Percentiles rank a stretch among this genome's conserved stretches.
phyloP scores from a whole-genome alignment of 2,329 filamentous ascomycete species.

The Pseudopyrenochaeta lycopersici region DNA sequence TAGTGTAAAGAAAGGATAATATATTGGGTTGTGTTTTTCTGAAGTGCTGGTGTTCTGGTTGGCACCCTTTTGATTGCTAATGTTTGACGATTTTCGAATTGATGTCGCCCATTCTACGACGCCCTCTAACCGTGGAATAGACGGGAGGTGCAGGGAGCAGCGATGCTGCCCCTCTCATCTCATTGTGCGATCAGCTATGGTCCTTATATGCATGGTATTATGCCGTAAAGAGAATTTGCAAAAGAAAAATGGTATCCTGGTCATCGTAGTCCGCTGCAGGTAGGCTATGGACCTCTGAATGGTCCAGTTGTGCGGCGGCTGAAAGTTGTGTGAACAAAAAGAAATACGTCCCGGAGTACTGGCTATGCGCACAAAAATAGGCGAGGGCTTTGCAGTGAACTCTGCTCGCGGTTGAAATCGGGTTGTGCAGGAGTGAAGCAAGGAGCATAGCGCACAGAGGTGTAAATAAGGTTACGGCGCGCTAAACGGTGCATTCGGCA shows the following conservation, averaged over 20 bases:
- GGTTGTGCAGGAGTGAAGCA: neutral
- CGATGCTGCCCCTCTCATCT: too few species aligned
- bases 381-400: neutral
- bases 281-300: neutral
- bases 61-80: too few species aligned
- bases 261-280: neutral
- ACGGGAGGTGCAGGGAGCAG: too few species aligned
- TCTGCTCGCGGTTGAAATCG: constrained; percentile 1
- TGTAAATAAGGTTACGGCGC: constrained; percentile 23
- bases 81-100: too few species aligned
- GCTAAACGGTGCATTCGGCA: constrained; percentile 14
- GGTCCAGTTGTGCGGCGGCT: neutral
- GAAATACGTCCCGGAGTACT: neutral
- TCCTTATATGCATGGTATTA: neutral
- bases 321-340: too few species aligned
- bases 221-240: neutral
- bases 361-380: neutral
- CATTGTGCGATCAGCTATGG: too few species aligned
- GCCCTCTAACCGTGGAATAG: too few species aligned
- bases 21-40: too few species aligned
- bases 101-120: too few species aligned
- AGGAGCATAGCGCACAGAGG: constrained; percentile 14
- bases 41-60: too few species aligned
- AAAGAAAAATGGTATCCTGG: neutral
- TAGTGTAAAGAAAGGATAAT: too few species aligned